Base-by-base conservation (phyloP, 345 rosid species). In the Euphorbia peplus region DNA sequence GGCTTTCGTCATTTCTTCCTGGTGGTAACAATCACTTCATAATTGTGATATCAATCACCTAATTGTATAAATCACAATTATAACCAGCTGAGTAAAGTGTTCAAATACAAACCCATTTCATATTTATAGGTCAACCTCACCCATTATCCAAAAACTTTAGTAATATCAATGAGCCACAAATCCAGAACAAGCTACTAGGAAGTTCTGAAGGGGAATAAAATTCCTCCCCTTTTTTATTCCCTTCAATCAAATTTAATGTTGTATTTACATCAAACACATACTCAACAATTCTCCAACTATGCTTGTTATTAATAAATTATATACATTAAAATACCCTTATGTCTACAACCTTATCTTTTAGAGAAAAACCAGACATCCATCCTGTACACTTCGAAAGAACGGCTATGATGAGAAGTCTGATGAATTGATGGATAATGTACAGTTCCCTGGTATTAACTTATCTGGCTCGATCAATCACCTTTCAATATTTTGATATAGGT, bases 401-500 rank as follows among this genome's bases (percentile, higher is more conserved):
- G 37, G 44, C 2, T 26, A 24, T 11, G 26, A 63, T 16, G 29
- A 15, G 42, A 26, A 16, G 48, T n/a, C n/a, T 21, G 12, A 46
- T 63, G 9, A 15, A 46, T 16, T 2, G 11, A 28, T 47, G 3
- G 5, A 2, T 14, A 22, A 42, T 42, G 21, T 24, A 5, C 24
- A 1, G 9, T 65, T 50, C 51, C 66, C 47, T 24, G 24, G 21
- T 64, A n/a, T 30, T 26, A 14, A 28, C 62, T 57, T 18, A 5
- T 60, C 11, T n/a, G 21, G 10, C 12, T 6, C 29, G 46, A 39
- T 41, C 19, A 25, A 73, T 85, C 82, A 86, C 61, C 79, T 68
- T 53, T 80, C 80, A 24, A 86, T 74, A 78, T 85, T 91, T 69
- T 83, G 84, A 56, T 77, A 90, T 19, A 95, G 83, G 72, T 86